Conservation (phyloP, 106 monocot species). For the Acorus calamus region DNA sequence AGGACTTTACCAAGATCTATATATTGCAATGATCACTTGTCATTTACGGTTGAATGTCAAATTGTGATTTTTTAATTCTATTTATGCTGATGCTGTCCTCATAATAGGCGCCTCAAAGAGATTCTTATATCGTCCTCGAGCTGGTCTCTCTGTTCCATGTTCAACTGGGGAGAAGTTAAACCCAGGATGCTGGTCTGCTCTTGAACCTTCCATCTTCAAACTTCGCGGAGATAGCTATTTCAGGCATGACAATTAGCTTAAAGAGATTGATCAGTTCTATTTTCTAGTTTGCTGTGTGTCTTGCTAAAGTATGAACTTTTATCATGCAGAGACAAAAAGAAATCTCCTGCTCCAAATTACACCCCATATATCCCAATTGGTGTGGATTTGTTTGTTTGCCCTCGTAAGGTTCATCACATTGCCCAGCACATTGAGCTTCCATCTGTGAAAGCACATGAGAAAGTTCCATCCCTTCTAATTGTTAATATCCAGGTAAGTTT, state of each 20-base stretch:
- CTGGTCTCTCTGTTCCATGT: slow-evolving; percentile 45
- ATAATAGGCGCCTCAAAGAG: slow-evolving; percentile 60
- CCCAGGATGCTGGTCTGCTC: slow-evolving; percentile 59
- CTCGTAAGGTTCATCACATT: slow-evolving; percentile 55
- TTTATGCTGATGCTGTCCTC: too few relatives aligned
- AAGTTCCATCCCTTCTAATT: slow-evolving; percentile 77
- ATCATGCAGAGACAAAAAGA: slow-evolving; percentile 49
- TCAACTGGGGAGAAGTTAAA: slow-evolving; percentile 41
- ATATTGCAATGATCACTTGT: too few relatives aligned
- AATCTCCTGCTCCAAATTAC: slow-evolving; percentile 45
- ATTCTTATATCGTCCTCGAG: slow-evolving; percentile 63
- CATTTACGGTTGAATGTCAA: too few relatives aligned
- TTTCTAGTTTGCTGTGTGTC: neutral
- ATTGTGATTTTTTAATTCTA: too few relatives aligned
- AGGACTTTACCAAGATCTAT: too few relatives aligned
- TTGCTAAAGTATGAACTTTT: too few relatives aligned
- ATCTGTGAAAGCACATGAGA: slow-evolving; percentile 47
- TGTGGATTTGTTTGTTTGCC: slow-evolving; percentile 48
- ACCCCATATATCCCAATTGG: slow-evolving; percentile 59
- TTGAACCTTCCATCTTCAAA: slow-evolving; percentile 79
- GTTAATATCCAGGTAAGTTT: slow-evolving; percentile 82
- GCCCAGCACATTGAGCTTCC: slow-evolving; percentile 84
- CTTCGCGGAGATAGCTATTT: slow-evolving; percentile 84
- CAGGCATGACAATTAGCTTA: slow-evolving; percentile 36
- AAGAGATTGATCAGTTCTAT: neutral